Evolutionary conservation across 176 grass and related monocot genomes (phyloP).

Genomic region (Rhynchospora pubera): DNA sequence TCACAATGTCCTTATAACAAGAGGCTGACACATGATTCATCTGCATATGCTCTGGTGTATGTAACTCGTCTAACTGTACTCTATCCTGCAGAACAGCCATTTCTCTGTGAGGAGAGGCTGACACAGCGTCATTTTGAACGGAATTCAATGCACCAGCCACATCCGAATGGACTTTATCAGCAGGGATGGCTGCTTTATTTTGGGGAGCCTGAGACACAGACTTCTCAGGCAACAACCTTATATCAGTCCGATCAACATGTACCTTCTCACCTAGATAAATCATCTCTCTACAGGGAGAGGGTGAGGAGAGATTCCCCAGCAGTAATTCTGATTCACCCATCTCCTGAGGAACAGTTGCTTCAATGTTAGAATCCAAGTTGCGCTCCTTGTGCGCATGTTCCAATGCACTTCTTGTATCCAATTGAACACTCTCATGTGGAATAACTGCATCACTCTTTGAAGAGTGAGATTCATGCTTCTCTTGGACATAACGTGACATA

Average conservation of each 20-base stretch:
- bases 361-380: background rate
- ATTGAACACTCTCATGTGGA: background rate
- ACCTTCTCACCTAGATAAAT: background rate
- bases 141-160: background rate
- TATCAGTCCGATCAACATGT: background rate
- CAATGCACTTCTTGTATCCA: background rate
- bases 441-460: background rate
- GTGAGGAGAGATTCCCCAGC: background rate
- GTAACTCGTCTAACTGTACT: background rate
- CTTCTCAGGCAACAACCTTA: background rate
- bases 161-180: background rate
- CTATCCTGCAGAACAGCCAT: background rate
- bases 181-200: background rate
- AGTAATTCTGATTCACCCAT: background rate
- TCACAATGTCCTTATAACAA: background rate
- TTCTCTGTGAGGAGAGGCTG: background rate
- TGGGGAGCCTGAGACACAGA: background rate
- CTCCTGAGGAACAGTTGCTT: background rate
- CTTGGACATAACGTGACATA: background rate
- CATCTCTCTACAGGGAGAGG: background rate
- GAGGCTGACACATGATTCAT: background rate
- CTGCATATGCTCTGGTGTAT: background rate
- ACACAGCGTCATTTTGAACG: background rate
- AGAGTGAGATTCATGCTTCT: background rate
- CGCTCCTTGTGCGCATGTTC: background rate